Evolutionary conservation across 2,329 filamentous ascomycete genomes (phyloP).

Genomic region (Rosellinia necatrix): DNA sequence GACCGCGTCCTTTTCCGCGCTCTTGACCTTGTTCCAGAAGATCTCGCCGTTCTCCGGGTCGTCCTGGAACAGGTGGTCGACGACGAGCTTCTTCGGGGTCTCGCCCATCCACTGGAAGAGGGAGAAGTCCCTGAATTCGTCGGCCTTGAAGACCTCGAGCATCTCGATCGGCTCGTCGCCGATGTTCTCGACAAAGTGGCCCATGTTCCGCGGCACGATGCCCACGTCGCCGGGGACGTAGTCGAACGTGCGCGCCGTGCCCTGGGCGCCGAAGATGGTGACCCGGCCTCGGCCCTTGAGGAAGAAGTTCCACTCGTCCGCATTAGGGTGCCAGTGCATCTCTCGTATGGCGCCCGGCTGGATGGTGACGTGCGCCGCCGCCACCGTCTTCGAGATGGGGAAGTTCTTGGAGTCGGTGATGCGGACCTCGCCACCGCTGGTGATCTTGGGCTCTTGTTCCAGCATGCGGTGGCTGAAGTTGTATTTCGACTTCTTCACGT

Average conservation of each 20-base stretch:
- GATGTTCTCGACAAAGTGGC: conserved; percentile 82
- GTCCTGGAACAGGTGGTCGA: conserved; percentile 68
- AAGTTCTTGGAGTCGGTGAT: conserved; percentile 80
- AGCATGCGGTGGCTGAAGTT: conserved; percentile 75
- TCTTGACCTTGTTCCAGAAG: conserved; percentile 66
- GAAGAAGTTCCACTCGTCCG: conserved; percentile 84
- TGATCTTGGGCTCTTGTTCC: conserved; percentile 67
- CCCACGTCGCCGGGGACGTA: conserved; percentile 76
- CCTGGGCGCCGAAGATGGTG: conserved; percentile 73
- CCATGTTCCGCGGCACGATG: conserved; percentile 77
- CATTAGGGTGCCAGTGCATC: conserved; percentile 83
- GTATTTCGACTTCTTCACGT: conserved; percentile 68
- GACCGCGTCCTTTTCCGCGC: conserved; percentile 63
- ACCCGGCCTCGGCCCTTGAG: conserved; percentile 72
- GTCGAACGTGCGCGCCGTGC: conserved; percentile 74
- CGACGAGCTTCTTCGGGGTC: conserved; percentile 68
- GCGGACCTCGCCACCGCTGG: conserved; percentile 71
- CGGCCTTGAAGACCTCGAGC: conserved; percentile 74
- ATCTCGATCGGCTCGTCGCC: conserved; percentile 77
- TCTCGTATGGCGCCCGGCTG: conserved; percentile 74
- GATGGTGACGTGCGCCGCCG: conserved; percentile 73
- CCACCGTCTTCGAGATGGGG: conserved; percentile 72
- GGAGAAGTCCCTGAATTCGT: conserved; percentile 74
- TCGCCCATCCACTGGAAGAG: conserved; percentile 78
- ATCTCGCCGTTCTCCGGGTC: conserved; percentile 64